A percentile compares a stretch with the other conserved stretches of the same genome.
Evolutionary conservation across 495 filamentous ascomycete species (phyloP).

Genomic region (Aspergillus ellipticus): DNA sequence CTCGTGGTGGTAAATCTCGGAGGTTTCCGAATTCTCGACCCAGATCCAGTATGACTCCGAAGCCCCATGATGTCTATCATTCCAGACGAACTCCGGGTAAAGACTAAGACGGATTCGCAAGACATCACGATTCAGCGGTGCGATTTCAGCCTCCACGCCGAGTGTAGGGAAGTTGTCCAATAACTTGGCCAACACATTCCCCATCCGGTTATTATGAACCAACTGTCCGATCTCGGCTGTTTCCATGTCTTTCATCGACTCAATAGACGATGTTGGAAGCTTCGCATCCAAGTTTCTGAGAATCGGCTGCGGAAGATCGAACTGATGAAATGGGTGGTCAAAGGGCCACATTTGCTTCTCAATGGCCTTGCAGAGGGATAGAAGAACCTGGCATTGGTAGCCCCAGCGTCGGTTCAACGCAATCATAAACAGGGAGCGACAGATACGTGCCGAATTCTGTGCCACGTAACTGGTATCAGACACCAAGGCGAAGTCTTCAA

Average conservation of each 20-base stretch:
- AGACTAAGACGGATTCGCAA: slow-evolving; percentile 80
- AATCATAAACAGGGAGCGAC: slow-evolving; percentile 94
- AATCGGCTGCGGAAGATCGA: slow-evolving; percentile 81
- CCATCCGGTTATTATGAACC: slow-evolving; percentile 87
- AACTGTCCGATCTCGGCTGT: slow-evolving; percentile 83
- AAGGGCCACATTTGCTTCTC: slow-evolving; percentile 93
- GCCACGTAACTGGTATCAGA: slow-evolving; percentile 94
- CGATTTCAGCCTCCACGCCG: slow-evolving; percentile 87
- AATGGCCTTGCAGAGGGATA: slow-evolving; percentile 91
- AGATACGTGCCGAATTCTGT: slow-evolving; percentile 92
- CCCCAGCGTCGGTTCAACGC: slow-evolving; percentile 93
- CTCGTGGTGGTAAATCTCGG: slow-evolving; percentile 96
- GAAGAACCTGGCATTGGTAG: slow-evolving; percentile 82
- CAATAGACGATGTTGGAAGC: slow-evolving; percentile 66
- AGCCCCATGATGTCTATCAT: slow-evolving; percentile 87
- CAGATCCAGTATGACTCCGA: slow-evolving; percentile 98
- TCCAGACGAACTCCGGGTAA: slow-evolving; percentile 90
- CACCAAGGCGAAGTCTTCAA: slow-evolving; percentile 88
- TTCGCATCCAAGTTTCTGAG: slow-evolving; percentile 79
- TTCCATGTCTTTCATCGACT: slow-evolving; percentile 87
- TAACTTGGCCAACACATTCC: slow-evolving; percentile 71
- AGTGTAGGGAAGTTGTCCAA: slow-evolving; percentile 91
- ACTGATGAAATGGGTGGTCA: slow-evolving; percentile 92
- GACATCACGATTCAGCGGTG: slow-evolving; percentile 91
- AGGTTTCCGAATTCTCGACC: slow-evolving; percentile 98